Evolutionary conservation across 78 protist species (phyloP), one percentile per base, ranked within the genome.

Genomic region (Tieghemostelium lacteum): DNA sequence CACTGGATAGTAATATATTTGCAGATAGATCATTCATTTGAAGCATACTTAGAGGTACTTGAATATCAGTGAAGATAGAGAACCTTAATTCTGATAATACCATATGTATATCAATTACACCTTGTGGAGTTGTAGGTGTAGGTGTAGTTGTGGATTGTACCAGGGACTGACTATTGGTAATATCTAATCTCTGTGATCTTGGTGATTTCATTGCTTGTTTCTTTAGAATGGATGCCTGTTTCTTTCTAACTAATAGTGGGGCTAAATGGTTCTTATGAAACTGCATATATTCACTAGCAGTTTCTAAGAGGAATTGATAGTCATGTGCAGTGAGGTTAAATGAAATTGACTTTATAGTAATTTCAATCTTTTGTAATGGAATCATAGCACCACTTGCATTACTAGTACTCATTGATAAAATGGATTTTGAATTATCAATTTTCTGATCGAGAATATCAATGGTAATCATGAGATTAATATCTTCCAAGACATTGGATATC

Each of bases 311-410:
- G 20, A 83, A 39, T n/a, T 55, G 31, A 42, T 60, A 69, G 31
- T 73, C 91, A 8, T 29, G n/a, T 12, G 28, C 20, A 29, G 70
- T 69, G 19, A 83, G 49, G 22, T 29, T 37, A 63, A 83, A 58
- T 29, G 40, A n/a, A 33, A 83, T 73, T 20, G 55, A 29, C 52
- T 69, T 83, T 28, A 70, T 69, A 55, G 26, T n/a, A n/a, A 83
- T 52, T 17, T 83, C 52, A 17, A 83, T 28, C 26, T 83, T 58
- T 52, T 83, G 91, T 42, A 64, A 49, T 42, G 76, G 73, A 19
- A 66, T 7, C n/a, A 16, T 31, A 3, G 4, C 12, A 24, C 1
- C 10, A 33, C 3, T n/a, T 14, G 4, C 36, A 50, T 6, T 14
- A 10, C 8, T 45, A n/a, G n/a, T n/a, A n/a, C n/a, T n/a, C n/a